A percentile compares a stretch with the other conserved stretches of the same genome.
Evolutionary conservation across 169 alveolate genomes (phyloP).

Genomic region (Amoebophrya sp.): DNA sequence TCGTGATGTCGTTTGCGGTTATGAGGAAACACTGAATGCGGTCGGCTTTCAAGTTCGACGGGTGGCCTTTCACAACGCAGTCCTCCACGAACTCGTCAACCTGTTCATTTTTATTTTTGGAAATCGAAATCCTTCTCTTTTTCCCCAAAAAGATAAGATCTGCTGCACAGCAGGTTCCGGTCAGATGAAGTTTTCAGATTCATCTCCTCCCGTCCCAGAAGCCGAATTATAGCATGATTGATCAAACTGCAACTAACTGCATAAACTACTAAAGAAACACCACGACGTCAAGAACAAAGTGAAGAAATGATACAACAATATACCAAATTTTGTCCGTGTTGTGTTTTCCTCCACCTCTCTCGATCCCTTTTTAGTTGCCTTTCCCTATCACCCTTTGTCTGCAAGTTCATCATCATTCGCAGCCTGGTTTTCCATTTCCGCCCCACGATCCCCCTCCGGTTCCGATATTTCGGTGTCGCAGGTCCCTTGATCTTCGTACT

Average conservation of each 20-base stretch:
- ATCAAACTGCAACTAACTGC: too few relatives aligned
- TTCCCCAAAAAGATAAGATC: too few relatives aligned
- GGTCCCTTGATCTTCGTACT: too few relatives aligned
- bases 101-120: too few relatives aligned
- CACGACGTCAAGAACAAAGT: too few relatives aligned
- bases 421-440: not conserved
- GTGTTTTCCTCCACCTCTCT: not conserved
- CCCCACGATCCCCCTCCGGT: not conserved
- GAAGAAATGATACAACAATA: too few relatives aligned
- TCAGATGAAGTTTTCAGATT: too few relatives aligned
- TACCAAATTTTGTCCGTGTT: not conserved
- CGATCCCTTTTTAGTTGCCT: not conserved
- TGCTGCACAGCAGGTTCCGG: too few relatives aligned
- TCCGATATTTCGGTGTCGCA: not conserved
- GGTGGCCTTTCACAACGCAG: not conserved
- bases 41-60: not conserved
- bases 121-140: too few relatives aligned
- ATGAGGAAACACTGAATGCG: not conserved
- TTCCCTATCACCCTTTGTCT: not conserved
- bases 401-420: not conserved
- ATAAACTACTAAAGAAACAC: too few relatives aligned
- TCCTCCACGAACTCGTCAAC: not conserved
- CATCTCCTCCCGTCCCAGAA: too few relatives aligned
- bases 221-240: too few relatives aligned
- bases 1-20: not conserved